Evolutionary conservation across 192 early-diverging fungal species (phyloP).

Genomic region (Geranomyces variabilis): DNA sequence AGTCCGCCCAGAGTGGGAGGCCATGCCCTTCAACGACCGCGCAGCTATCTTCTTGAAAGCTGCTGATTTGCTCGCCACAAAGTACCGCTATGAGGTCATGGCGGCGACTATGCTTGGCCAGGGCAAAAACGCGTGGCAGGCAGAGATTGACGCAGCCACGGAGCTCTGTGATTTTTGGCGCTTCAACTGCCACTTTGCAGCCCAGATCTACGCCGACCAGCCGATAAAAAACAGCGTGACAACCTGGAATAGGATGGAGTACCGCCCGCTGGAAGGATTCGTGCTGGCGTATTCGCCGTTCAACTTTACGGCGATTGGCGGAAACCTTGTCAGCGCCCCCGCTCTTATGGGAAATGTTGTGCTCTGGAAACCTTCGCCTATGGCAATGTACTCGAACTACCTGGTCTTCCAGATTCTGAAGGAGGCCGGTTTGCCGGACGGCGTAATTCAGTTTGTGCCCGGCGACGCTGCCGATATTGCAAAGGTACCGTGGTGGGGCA

Average conservation of each 20-base stretch:
- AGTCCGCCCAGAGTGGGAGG: slow-evolving; percentile 89
- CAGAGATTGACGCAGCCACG: slow-evolving; percentile 97
- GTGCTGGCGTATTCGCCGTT: slow-evolving; percentile 97
- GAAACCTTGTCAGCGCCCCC: slow-evolving; percentile 89
- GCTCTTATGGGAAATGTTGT: slow-evolving; percentile 98
- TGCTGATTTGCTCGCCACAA: slow-evolving; percentile 86
- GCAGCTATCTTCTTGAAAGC: slow-evolving; percentile 96
- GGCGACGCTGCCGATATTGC: slow-evolving; percentile 84
- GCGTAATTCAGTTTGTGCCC: slow-evolving; percentile 97
- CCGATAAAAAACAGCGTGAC: slow-evolving; percentile 82
- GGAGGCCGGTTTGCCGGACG: slow-evolving; percentile 95
- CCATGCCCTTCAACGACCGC: slow-evolving; percentile 91
- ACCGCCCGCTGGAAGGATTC: slow-evolving; percentile 96
- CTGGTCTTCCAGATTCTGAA: slow-evolving; percentile 85
- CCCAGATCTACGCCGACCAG: slow-evolving; percentile 90
- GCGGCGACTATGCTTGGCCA: slow-evolving; percentile 98
- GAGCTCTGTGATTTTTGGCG: slow-evolving; percentile 94
- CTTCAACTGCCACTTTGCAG: slow-evolving; percentile 92
- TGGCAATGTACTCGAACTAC: slow-evolving; percentile 88
- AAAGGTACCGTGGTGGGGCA: slow-evolving; percentile 46
- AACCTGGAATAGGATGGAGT: slow-evolving; percentile 95
- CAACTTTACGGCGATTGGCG: slow-evolving; percentile 99
- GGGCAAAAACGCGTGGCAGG: slow-evolving; percentile 98
- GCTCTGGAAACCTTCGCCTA: slow-evolving; percentile 94
- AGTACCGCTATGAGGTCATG: slow-evolving; percentile 77